phyloP scores from a whole-genome alignment of 768 basidiomycete genomes.

The Asterophora parasitica region DNA sequence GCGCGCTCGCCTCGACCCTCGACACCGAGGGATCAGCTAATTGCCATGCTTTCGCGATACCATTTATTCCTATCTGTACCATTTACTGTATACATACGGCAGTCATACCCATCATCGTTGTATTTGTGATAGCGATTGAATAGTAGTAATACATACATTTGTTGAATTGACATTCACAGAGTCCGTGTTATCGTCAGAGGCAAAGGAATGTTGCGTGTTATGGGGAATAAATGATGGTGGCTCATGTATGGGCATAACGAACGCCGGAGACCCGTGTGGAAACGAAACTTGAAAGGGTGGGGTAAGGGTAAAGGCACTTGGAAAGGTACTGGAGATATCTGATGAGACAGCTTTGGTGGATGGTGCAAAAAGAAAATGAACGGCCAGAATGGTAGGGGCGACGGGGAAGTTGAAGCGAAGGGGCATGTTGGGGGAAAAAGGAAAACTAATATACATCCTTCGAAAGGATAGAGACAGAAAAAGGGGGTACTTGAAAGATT shows the following conservation, averaged over 20 bases:
- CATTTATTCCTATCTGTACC: constrained; percentile 8
- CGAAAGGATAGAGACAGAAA: neutral
- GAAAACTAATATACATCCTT: neutral
- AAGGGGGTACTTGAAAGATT: constrained; percentile 5
- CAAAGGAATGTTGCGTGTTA: too few relatives aligned
- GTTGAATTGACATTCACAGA: constrained; percentile 10
- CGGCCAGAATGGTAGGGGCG: neutral
- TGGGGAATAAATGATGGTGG: constrained; percentile 2
- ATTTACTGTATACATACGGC: neutral
- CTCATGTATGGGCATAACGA: constrained; percentile 5
- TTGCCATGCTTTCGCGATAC: constrained; percentile 4
- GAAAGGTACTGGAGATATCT: constrained; percentile 4
- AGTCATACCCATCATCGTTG: neutral
- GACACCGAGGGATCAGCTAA: neutral
- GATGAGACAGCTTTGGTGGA: constrained; percentile 4
- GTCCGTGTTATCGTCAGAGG: constrained; percentile 12
- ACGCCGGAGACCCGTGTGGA: constrained; percentile 4
- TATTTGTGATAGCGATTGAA: constrained; percentile 12
- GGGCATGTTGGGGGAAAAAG: neutral
- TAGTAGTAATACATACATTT: constrained; percentile 26
- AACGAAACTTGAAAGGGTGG: too few relatives aligned
- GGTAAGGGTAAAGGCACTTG: neutral
- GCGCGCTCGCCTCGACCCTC: neutral
- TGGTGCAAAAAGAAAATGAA: constrained; percentile 1
- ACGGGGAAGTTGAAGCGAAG: neutral